Percentiles rank a stretch among this genome's conserved stretches.
Conservation (phyloP, 2,329 filamentous ascomycete genomes). For the Lecanicillium sp. region DNA sequence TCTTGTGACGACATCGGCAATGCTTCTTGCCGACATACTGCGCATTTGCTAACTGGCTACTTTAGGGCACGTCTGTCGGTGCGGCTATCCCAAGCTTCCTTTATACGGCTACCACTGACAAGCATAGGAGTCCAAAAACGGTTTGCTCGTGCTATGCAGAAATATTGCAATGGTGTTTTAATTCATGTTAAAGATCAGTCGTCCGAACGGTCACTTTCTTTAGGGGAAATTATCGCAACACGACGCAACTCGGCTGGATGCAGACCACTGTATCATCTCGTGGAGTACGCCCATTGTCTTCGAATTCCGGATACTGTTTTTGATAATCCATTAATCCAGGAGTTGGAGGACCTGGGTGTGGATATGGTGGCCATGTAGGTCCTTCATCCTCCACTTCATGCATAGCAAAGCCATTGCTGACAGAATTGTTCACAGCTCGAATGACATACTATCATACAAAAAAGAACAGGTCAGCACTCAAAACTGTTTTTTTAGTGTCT, state of each 20-base stretch:
- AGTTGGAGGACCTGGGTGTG: conserved; percentile 13
- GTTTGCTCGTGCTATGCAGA: conserved; percentile 12
- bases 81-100: not conserved
- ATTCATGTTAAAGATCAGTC: conserved; percentile 11
- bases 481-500: not conserved
- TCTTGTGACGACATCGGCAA: too few relatives aligned
- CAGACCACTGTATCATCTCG: conserved; percentile 14
- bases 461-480: conserved; percentile 13
- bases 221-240: conserved; percentile 13
- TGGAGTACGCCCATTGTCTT: conserved; percentile 15
- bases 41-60: not conserved
- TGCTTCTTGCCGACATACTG: too few relatives aligned
- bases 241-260: conserved; percentile 13
- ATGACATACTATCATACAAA: conserved; percentile 15
- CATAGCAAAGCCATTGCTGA: not conserved
- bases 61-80: not conserved
- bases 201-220: conserved; percentile 6
- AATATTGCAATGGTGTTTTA: conserved; percentile 12
- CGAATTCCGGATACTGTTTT: conserved; percentile 15
- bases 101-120: not conserved
- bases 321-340: conserved; percentile 11
- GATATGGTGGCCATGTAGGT: conserved; percentile 17
- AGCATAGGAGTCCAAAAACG: conserved; percentile 11
- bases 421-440: conserved; percentile 10
- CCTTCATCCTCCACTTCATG: not conserved